Evolutionary conservation across 2,329 filamentous ascomycete genomes (phyloP).

Genomic region (Curvularia hawaiiensis): DNA sequence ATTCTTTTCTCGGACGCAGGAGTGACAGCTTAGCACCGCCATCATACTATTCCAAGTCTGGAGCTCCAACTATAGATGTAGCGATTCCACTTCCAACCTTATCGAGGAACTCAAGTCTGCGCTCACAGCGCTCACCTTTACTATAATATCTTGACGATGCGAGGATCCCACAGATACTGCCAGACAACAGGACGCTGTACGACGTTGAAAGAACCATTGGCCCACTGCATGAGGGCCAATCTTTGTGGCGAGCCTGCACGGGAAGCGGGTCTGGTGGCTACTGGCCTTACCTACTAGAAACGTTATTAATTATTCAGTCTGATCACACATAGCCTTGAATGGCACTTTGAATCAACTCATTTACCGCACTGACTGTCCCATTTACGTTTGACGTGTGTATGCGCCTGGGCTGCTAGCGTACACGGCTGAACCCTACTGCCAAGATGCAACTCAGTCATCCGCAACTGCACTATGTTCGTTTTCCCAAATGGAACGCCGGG

Average conservation of each 20-base stretch:
- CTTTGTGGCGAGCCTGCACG: too few species aligned
- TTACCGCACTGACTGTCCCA: neutral
- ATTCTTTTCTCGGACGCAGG: conserved; percentile 23
- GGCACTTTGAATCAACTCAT: neutral
- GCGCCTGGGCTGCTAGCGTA: neutral
- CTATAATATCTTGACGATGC: conserved; percentile 45
- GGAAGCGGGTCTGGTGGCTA: neutral
- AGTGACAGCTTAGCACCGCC: conserved; percentile 70
- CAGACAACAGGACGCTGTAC: neutral
- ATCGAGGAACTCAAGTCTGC: conserved; percentile 41
- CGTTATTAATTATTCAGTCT: neutral
- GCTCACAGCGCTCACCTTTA: conserved; percentile 37
- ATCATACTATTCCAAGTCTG: conserved; percentile 57
- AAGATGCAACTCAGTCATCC: neutral
- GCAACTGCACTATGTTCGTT: neutral
- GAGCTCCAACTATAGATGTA: conserved; percentile 22
- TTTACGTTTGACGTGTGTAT: neutral
- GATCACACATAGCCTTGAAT: neutral
- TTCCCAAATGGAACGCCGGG: neutral
- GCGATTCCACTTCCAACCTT: conserved; percentile 49
- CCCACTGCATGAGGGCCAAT: neutral
- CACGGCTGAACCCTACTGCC: neutral
- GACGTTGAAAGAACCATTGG: neutral
- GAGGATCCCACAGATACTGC: neutral
- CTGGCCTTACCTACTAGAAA: neutral